Percentiles rank a stretch among this genome's conserved stretches.
Conservation (phyloP, 1,139 yeast species). For the Scheffersomyces segobiensis region DNA sequence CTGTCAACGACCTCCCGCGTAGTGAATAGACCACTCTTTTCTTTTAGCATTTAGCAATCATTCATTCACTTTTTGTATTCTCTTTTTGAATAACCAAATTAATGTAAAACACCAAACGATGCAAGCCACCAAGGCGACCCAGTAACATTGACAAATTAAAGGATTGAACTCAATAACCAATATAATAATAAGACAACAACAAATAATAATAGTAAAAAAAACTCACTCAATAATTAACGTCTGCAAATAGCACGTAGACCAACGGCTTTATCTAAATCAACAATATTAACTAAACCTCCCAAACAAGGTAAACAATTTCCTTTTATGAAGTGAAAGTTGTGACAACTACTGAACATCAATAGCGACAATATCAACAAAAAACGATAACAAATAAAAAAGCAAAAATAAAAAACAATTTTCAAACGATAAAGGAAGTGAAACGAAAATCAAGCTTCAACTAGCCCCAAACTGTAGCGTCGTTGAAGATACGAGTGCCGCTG, state of each 20-base stretch:
- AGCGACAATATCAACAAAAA: neutral
- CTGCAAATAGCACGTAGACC: neutral
- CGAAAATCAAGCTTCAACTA: constrained; percentile 1
- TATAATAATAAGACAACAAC: neutral
- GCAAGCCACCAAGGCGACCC: neutral
- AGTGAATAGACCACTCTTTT: neutral
- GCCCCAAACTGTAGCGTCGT: constrained; percentile 24
- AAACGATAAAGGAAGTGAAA: neutral
- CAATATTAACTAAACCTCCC: neutral
- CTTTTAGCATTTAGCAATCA: neutral
- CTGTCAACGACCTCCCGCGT: neutral
- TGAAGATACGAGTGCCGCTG: constrained; percentile 3
- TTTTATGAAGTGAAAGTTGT: neutral
- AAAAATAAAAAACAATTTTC: too few relatives aligned
- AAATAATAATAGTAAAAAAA: neutral
- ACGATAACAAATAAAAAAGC: neutral
- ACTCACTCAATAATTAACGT: neutral
- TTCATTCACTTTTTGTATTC: neutral
- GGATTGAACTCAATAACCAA: neutral
- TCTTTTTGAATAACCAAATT: neutral
- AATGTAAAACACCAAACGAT: neutral
- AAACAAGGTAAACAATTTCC: neutral
- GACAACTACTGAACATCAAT: neutral
- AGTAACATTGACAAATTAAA: neutral
- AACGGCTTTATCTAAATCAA: neutral